Conservation (phyloP, 2,329 filamentous ascomycete species). For the Colletotrichum somersetense region DNA sequence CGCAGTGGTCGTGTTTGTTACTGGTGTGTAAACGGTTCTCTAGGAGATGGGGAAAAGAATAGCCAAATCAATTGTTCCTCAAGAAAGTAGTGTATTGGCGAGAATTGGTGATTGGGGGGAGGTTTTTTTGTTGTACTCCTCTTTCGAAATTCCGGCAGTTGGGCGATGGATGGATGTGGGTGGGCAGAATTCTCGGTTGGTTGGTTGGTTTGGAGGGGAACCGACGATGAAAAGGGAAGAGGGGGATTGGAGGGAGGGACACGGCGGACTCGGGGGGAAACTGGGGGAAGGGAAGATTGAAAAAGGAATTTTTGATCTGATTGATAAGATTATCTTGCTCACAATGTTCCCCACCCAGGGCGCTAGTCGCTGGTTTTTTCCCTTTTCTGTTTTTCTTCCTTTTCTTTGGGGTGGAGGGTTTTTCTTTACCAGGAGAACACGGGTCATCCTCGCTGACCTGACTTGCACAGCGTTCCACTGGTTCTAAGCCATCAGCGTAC, state of each 20-base stretch:
- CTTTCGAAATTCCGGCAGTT: neutral
- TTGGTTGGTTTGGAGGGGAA: constrained; percentile 19
- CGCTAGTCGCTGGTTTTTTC: constrained; percentile 17
- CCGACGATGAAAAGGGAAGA: constrained; percentile 38
- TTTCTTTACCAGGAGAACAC: neutral
- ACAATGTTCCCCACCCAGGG: constrained; percentile 31
- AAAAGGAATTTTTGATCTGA: constrained; percentile 52
- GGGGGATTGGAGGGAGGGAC: constrained; percentile 45
- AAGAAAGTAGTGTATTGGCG: neutral
- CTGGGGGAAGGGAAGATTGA: constrained; percentile 23
- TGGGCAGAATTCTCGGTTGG: neutral
- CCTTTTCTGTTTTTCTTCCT: neutral
- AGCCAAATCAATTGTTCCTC: neutral
- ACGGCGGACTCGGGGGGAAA: constrained; percentile 19
- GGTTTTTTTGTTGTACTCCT: neutral
- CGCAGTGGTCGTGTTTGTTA: neutral
- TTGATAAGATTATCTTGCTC: constrained; percentile 59
- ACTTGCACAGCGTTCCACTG: neutral
- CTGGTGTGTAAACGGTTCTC: neutral
- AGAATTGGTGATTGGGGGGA: neutral
- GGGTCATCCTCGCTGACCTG: too few species aligned
- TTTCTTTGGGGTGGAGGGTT: neutral
- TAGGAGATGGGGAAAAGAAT: too few species aligned
- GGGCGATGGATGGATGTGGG: neutral
- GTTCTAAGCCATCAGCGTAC: neutral